Evolutionary conservation across 2,329 filamentous ascomycete genomes (phyloP), one percentile per base, ranked within the genome.

Genomic region (Helotiales sp.): DNA sequence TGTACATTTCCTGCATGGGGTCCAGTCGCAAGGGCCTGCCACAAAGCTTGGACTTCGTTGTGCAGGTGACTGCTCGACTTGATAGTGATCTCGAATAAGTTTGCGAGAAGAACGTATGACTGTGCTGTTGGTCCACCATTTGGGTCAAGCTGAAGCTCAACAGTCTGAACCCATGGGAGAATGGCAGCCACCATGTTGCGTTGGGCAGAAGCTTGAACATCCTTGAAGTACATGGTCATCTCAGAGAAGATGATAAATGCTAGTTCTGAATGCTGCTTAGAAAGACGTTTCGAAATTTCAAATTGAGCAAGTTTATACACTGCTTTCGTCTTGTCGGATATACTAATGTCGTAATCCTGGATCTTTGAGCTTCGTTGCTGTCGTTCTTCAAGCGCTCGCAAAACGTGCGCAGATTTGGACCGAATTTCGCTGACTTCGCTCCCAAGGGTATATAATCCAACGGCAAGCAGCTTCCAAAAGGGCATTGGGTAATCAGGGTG

Each of bases 301-400:
- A 97, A 98, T 70, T 99, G 95, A 0, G 96, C 95, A 44, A 96
- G 80, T 75, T 99, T 99, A 75, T 98, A 99, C 2, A 99, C 93
- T 0, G 93, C 93, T 64, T 96, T 96, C 0, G 96, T 99, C 75
- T 97, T 98, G 75, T 99, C 96, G 0, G 93, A 96, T 57, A 99
- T 95, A 71, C 93, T 97, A 67, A 99, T 98, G 69, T 99, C 95
- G 58, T 97, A 96, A 71, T 99, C 95, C 70, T 96, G 91, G 6
- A 99, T 86, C 70, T 96, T 96, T 1, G 93, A 96, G 63, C 86
- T 95, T 64, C 90, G 89, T 63, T 88, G 84, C 63, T 95, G 90
- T 24, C 91, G 85, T 64, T 92, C 86, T 73, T 98, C 95, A 1
- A 98, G 78, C 0, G 86, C 86, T 38, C 92, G 84, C 12, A 99